phyloP scores from a whole-genome alignment of 2,329 filamentous ascomycete species.

The Trichoderma pleuroti region DNA sequence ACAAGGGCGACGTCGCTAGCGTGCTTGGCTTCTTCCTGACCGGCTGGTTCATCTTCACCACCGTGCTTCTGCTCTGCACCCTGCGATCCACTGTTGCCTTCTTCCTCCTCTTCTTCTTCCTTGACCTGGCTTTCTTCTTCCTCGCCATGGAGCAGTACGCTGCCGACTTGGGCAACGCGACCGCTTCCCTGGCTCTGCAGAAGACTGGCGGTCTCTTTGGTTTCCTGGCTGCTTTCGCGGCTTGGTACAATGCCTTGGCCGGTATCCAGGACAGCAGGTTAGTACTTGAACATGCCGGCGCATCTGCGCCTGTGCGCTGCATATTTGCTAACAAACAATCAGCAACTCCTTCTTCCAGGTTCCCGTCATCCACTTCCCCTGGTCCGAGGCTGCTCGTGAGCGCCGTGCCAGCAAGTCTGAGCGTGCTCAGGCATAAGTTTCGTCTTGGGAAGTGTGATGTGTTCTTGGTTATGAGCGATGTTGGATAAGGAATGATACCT shows the following conservation, averaged over 20 bases:
- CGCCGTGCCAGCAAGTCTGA: slow-evolving; percentile 47
- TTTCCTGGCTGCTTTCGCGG: slow-evolving; percentile 74
- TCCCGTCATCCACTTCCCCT: slow-evolving; percentile 91
- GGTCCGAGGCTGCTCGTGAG: slow-evolving; percentile 74
- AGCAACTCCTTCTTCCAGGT: slow-evolving; percentile 88
- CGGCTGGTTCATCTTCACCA: slow-evolving; percentile 84
- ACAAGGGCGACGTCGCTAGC: slow-evolving; percentile 45
- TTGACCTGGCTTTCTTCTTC: slow-evolving; percentile 72
- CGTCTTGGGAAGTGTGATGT: not conserved
- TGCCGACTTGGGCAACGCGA: slow-evolving; percentile 47
- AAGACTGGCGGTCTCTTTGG: slow-evolving; percentile 77
- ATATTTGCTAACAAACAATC: slow-evolving; percentile 32
- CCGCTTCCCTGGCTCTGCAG: slow-evolving; percentile 49
- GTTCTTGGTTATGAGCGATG: slow-evolving; percentile 13
- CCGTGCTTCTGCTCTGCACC: slow-evolving; percentile 68
- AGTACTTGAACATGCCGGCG: slow-evolving; percentile 27
- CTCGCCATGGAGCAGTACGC: slow-evolving; percentile 63
- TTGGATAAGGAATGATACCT: slow-evolving; percentile 15
- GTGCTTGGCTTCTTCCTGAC: slow-evolving; percentile 72
- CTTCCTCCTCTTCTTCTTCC: slow-evolving; percentile 71
- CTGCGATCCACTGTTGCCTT: slow-evolving; percentile 75
- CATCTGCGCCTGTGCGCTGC: not conserved
- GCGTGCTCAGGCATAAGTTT: slow-evolving; percentile 24
- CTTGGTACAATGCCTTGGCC: slow-evolving; percentile 84
- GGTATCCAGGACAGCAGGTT: slow-evolving; percentile 72